Evolutionary conservation across 2,329 filamentous ascomycete species (phyloP).

Genomic region (Hypomyces rosellus): DNA sequence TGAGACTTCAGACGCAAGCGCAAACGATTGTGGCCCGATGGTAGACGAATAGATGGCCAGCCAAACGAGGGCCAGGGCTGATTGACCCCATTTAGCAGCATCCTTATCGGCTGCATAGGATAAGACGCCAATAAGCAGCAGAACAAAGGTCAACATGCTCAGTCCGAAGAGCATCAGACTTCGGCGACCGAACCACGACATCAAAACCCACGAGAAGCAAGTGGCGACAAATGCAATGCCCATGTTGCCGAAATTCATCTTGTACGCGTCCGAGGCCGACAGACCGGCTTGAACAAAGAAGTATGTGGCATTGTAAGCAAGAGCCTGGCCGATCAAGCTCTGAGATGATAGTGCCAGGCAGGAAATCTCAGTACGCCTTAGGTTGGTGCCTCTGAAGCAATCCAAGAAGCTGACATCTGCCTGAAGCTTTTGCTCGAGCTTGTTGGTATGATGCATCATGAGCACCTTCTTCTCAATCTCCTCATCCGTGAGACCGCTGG

Average conservation of each 20-base stretch:
- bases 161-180: conserved; percentile 7
- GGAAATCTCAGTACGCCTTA: conserved; percentile 28
- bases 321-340: conserved; percentile 27
- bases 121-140: conserved; percentile 9
- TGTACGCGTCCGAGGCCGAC: conserved; percentile 20
- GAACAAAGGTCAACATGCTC: conserved; percentile 5
- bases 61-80: conserved; percentile 15
- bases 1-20: conserved; percentile 11
- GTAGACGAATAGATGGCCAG: conserved; percentile 11
- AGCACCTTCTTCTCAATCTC: conserved; percentile 9
- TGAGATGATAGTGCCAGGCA: conserved; percentile 34
- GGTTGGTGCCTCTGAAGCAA: conserved; percentile 33
- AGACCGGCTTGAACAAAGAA: conserved; percentile 35
- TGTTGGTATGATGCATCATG: conserved; percentile 4
- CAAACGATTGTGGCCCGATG: conserved; percentile 11
- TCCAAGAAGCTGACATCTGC: conserved; percentile 25
- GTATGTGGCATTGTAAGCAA: conserved; percentile 36
- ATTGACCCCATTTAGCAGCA: conserved; percentile 13
- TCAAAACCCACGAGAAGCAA: conserved; percentile 10
- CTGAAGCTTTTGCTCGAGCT: conserved; percentile 16
- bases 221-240: conserved; percentile 25
- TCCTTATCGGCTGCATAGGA: conserved; percentile 5
- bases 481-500: conserved; percentile 6
- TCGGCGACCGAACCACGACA: conserved; percentile 11
- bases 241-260: conserved; percentile 33